Evolutionary conservation across 2,329 filamentous ascomycete genomes (phyloP), one percentile per base, ranked within the genome.

Genomic region (Ophiostoma montium): DNA sequence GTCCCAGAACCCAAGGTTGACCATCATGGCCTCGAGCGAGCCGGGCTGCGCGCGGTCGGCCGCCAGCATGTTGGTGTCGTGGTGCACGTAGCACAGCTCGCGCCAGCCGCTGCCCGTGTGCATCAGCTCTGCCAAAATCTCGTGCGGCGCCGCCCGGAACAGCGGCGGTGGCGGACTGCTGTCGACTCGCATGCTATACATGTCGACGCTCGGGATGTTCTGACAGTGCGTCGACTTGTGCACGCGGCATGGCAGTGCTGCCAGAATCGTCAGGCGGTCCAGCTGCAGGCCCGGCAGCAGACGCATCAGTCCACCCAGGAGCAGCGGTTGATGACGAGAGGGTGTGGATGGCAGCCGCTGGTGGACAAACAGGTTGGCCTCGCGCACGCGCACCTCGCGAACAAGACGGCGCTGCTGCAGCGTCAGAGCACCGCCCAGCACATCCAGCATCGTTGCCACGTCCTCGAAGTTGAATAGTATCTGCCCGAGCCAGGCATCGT

Each of bases 1-100:
- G 30, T 54, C 51, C 55, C 55, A 57, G 49, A 55, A 57, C 16
- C 55, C 55, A 54, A 57, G 53, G 45, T 49, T 55, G 47, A 55
- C 44, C 55, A 57, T 57, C 55, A 57, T 54, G 35, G 55, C 55
- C 35, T 57, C 55, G n/a, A 57, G 47, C 3, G 55, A 54, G 49
- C 53, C 51, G 3, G 49, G 52, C 5, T 44, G 49, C 9, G 42
- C 46, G 12, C 42, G 48, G 41, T 52, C 50, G 1, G 50, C 54
- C 6, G 52, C 36, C 33, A 57, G 50, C 52, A 57, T 47, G 38
- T 13, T 27, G 3, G 52, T 49, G 44, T 57, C 52, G 35, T 53
- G 47, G 52, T 57, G 55, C 33, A 57, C 52, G 19, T 53, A 57
- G 52, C 55, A 55, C 19, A 57, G 52, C 52, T 57, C 55, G 13